A percentile compares a stretch with the other conserved stretches of the same genome.
These are phyloP conservation scores for Trypanosoma melophagium DNA, from an alignment of 208 protist genomes.

Conservation along the genomic window DNA sequence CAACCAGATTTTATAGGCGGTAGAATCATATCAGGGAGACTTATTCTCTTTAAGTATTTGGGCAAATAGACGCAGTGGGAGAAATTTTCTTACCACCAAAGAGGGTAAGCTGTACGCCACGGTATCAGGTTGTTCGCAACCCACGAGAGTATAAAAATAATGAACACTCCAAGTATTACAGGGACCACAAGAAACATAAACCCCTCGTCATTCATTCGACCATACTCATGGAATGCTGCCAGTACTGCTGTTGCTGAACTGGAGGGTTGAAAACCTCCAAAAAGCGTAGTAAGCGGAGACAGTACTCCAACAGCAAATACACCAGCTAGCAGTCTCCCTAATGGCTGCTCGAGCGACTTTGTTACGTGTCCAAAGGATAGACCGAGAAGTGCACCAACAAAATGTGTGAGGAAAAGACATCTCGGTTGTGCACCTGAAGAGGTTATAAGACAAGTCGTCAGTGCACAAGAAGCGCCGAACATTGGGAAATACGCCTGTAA, in stretches of 20 bases:
- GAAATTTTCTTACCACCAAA: slow-evolving; percentile 41
- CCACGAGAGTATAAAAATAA: slow-evolving; percentile 54
- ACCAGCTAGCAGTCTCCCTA: slow-evolving; percentile 53
- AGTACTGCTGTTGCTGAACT: slow-evolving; percentile 68
- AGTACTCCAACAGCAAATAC: slow-evolving; percentile 58
- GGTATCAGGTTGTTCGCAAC: slow-evolving; percentile 60
- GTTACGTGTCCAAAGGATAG: slow-evolving; percentile 59
- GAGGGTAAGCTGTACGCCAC: slow-evolving; percentile 66
- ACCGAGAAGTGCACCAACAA: slow-evolving; percentile 59
- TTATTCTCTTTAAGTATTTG: neutral
- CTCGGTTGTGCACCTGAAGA: slow-evolving; percentile 60
- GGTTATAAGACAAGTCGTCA: slow-evolving; percentile 54
- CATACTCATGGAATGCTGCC: slow-evolving; percentile 55
- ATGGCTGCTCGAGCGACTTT: slow-evolving; percentile 36
- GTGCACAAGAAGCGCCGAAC: slow-evolving; percentile 60
- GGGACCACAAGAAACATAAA: slow-evolving; percentile 68
- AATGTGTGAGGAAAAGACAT: slow-evolving; percentile 46
- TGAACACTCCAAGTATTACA: slow-evolving; percentile 38
- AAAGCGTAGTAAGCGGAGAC: slow-evolving; percentile 49
- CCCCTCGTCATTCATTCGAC: slow-evolving; percentile 50
- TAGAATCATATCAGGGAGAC: no score
- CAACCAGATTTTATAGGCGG: no score
- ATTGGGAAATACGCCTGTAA: slow-evolving; percentile 55
- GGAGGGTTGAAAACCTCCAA: slow-evolving; percentile 58
- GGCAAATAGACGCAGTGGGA: neutral